phyloP scores from a whole-genome alignment of 2,329 filamentous ascomycete species.

The Talaromyces pinophilus region DNA sequence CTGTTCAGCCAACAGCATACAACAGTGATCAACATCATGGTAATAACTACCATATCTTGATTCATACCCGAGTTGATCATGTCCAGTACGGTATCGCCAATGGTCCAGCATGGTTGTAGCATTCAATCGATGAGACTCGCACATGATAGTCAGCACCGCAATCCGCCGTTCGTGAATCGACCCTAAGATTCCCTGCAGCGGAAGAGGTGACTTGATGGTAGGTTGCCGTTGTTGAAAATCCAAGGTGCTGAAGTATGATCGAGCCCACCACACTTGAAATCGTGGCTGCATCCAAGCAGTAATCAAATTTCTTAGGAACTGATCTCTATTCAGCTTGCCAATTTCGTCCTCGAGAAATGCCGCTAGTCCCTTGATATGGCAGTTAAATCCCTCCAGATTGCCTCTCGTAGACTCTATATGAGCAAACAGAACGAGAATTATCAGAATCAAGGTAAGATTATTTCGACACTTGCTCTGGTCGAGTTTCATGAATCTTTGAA shows the following conservation, averaged over 20 bases:
- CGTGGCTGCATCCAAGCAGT: constrained; percentile 30
- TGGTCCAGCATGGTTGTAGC: not conserved
- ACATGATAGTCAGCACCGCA: not conserved
- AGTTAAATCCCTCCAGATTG: not conserved
- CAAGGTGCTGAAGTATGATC: constrained; percentile 30
- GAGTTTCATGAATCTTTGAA: not conserved
- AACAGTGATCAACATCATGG: not conserved
- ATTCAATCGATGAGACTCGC: not conserved
- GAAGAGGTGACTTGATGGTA: not conserved
- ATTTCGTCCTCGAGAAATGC: not conserved
- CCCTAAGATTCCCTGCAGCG: not conserved
- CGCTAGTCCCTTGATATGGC: not conserved
- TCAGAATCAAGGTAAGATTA: not conserved
- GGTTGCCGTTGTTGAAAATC: constrained; percentile 26
- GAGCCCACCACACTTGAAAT: constrained; percentile 32
- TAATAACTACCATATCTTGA: not conserved
- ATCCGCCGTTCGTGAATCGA: not conserved
- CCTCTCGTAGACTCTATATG: not conserved
- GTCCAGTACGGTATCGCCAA: not conserved
- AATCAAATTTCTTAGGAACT: constrained; percentile 23
- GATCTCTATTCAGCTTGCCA: not conserved
- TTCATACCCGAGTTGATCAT: not conserved
- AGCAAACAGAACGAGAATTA: not conserved
- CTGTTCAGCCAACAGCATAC: not conserved
- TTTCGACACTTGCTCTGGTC: not conserved